Conservation (phyloP, 1,284 basidiomycete genomes). For the Puccinia coronata region DNA sequence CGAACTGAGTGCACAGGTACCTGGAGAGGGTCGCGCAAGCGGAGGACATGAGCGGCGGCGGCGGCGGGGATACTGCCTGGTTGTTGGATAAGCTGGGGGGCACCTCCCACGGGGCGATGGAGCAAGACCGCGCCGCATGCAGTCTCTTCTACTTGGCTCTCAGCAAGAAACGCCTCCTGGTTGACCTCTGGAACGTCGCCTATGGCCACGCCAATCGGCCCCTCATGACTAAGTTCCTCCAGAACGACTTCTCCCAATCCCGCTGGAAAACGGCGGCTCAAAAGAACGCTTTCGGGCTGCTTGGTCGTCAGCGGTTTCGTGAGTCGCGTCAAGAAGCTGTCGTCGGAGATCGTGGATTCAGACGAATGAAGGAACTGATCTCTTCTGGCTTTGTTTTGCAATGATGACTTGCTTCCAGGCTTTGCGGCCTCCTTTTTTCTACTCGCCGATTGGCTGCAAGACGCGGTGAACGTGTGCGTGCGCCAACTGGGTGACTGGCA, state of each 20-base stretch:
- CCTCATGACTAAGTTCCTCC: conserved; percentile 86
- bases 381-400: conserved; percentile 6
- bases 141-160: conserved; percentile 93
- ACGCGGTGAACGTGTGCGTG: conserved; percentile 87
- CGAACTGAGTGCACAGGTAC: conserved; percentile 72
- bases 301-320: conserved; percentile 91
- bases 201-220: conserved; percentile 87
- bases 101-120: neutral
- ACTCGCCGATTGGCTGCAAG: conserved; percentile 80
- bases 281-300: conserved; percentile 92
- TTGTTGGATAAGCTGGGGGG: conserved; percentile 50
- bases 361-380: neutral
- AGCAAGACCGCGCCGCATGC: conserved; percentile 80
- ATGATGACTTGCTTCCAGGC: too few species aligned
- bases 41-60: conserved; percentile 82
- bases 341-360: neutral
- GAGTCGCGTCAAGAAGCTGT: too few species aligned
- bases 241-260: conserved; percentile 81
- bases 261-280: conserved; percentile 90
- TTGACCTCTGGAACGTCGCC: conserved; percentile 92
- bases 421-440: conserved; percentile 98
- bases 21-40: conserved; percentile 89
- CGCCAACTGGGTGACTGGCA: conserved; percentile 86
- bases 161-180: conserved; percentile 85
- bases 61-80: conserved; percentile 59